These are phyloP conservation scores for Saccharomyces paradoxus DNA, from an alignment of 805 yeast genomes.

Conservation along the genomic window DNA sequence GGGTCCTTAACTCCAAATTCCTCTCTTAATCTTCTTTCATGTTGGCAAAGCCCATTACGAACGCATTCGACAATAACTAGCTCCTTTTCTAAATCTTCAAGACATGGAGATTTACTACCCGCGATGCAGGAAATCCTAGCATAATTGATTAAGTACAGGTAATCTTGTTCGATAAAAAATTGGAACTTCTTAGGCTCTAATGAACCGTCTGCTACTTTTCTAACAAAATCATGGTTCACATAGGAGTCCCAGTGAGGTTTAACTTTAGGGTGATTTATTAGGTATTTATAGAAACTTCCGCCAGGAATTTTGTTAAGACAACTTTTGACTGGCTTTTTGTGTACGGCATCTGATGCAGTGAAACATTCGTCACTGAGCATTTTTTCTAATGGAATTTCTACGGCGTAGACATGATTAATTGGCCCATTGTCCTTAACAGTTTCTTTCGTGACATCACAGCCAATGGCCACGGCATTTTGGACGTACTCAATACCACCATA, in stretches of 20 bases:
- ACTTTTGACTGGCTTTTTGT: neutral
- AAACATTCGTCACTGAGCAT: slow-evolving; percentile 31
- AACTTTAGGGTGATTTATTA: slow-evolving; percentile 50
- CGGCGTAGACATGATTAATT: slow-evolving; percentile 52
- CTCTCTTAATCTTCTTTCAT: slow-evolving; percentile 41
- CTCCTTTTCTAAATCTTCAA: slow-evolving; percentile 43
- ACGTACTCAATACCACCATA: slow-evolving; percentile 55
- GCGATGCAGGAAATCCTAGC: slow-evolving; percentile 59
- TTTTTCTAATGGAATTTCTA: slow-evolving; percentile 29
- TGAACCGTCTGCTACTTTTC: slow-evolving; percentile 42
- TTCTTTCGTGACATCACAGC: slow-evolving; percentile 26
- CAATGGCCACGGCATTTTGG: slow-evolving; percentile 50
- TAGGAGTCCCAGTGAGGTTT: slow-evolving; percentile 50
- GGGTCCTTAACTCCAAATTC: slow-evolving; percentile 33
- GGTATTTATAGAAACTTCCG: slow-evolving; percentile 36
- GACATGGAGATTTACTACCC: slow-evolving; percentile 50
- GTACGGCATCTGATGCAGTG: slow-evolving; percentile 17
- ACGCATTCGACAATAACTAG: slow-evolving; percentile 44
- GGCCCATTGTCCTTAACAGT: slow-evolving; percentile 61
- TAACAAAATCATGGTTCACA: slow-evolving; percentile 54
- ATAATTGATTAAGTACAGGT: slow-evolving; percentile 57
- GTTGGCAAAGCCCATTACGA: slow-evolving; percentile 49
- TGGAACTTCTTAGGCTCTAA: slow-evolving; percentile 44
- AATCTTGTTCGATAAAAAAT: slow-evolving; percentile 51
- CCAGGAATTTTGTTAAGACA: neutral